Percentiles rank a stretch among this genome's conserved stretches.
phyloP scores from a whole-genome alignment of 2,329 filamentous ascomycete species.

The Xylariomycetidae sp. region DNA sequence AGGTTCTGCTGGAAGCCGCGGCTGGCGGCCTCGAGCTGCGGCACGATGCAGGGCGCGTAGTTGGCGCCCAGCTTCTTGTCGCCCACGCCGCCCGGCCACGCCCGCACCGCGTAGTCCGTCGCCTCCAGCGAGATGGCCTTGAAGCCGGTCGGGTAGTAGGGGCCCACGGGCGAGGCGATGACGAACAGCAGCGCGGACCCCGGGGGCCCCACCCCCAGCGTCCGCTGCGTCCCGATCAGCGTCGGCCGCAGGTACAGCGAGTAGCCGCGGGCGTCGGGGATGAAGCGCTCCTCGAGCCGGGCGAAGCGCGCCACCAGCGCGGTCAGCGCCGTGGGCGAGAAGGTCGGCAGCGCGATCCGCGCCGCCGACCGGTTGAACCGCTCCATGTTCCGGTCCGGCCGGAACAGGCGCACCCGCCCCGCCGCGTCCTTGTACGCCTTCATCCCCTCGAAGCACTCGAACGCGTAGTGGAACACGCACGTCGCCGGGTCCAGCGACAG shows the following conservation, averaged over 20 bases:
- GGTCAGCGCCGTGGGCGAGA: conserved; percentile 67
- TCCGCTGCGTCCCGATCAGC: conserved; percentile 94
- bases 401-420: conserved; percentile 78
- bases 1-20: conserved; percentile 97
- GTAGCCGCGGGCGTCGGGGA: conserved; percentile 81
- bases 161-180: conserved; percentile 92
- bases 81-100: conserved; percentile 95
- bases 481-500: conserved; percentile 92
- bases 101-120: conserved; percentile 91
- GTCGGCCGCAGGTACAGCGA: conserved; percentile 93
- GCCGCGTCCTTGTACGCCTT: conserved; percentile 92
- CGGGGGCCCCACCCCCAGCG: conserved; percentile 86
- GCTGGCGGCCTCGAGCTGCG: conserved; percentile 84
- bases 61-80: conserved; percentile 99
- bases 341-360: conserved; percentile 87
- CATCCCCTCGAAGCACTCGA: conserved; percentile 98
- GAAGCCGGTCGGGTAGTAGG: conserved; percentile 98
- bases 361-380: conserved; percentile 86
- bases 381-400: conserved; percentile 93
- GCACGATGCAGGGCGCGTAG: conserved; percentile 98
- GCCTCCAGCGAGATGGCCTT: conserved; percentile 94
- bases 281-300: conserved; percentile 80
- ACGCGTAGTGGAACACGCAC: conserved; percentile 98
- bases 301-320: conserved; percentile 76
- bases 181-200: conserved; percentile 88